Base-by-base conservation (phyloP, 768 basidiomycete species). In the Boletus tylopilopsis region DNA sequence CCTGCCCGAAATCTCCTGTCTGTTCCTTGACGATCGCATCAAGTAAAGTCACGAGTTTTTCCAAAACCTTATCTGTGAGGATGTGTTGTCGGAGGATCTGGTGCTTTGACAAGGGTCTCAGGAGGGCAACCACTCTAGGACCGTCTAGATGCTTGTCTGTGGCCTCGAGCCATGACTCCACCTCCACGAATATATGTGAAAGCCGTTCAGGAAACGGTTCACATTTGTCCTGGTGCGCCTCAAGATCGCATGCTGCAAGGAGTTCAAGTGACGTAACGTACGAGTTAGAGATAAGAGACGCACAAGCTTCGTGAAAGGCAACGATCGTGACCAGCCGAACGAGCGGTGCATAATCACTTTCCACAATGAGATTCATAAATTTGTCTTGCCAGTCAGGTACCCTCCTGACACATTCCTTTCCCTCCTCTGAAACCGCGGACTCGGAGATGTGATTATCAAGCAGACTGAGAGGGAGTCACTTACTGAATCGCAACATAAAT, bases 401-500 rank as follows among this genome's bases (percentile, higher is more conserved):
- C 19, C 45, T 44, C 34, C 58, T 51, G 35, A 62, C 47, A 16
- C 55, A 56, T 52, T 51, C 34, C 25, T 51, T 62, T 11, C 61
- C 61, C 36, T 62, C 54, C 38, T 50, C 58, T 59, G 34, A 49
- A n/a, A n/a, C n/a, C n/a, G n/a, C n/a, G 34, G 7, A 11, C 1
- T 15, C 2, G 32, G 6, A 19, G n/a, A 27, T 10, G 11, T 53
- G 1, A 47, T n/a, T 37, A 30, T 35, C 35, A 5, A 27, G 18
- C 0, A 10, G 8, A 34, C n/a, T 15, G 15, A 37, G 22, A 29
- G 23, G 2, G 23, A 37, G n/a, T 30, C 11, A 24, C 62, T 33
- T 30, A 64, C 62, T 38, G 36, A 56, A 63, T 53, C 53, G 43
- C 21, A 61, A 23, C 58, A 60, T 56, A 32, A 59, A 60, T 22